Conservation (phyloP, 2,329 filamentous ascomycete species). For the Samsoniella hepiali region DNA sequence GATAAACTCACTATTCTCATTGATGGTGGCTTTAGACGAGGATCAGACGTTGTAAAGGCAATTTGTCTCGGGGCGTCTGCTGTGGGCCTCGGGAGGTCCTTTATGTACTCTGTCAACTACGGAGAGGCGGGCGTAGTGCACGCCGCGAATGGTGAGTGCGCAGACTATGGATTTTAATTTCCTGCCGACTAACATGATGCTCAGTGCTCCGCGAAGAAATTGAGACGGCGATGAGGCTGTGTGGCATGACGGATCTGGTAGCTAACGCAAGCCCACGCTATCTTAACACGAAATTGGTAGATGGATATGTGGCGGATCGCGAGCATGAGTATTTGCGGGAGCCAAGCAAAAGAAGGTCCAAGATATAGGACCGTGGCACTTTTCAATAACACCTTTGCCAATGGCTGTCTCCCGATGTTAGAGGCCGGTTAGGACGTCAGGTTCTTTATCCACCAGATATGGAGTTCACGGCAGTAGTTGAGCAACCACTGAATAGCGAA, state of each 20-base stretch:
- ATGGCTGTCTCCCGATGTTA: neutral
- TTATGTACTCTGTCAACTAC: conserved; percentile 39
- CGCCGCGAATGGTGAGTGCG: conserved; percentile 34
- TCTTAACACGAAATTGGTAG: conserved; percentile 26
- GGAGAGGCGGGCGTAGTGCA: conserved; percentile 46
- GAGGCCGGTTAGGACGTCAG: neutral
- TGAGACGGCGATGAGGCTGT: conserved; percentile 37
- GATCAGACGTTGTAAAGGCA: conserved; percentile 43
- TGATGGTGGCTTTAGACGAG: conserved; percentile 42
- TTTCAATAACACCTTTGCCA: neutral
- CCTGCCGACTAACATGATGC: neutral
- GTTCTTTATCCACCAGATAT: too few species aligned
- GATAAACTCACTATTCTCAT: conserved; percentile 36
- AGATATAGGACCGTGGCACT: neutral
- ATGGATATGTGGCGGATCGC: conserved; percentile 21
- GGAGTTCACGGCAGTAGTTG: too few species aligned
- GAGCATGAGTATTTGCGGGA: neutral
- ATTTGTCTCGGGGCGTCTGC: conserved; percentile 40
- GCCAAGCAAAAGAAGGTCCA: neutral
- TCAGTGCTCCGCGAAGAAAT: conserved; percentile 38
- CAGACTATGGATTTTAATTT: neutral
- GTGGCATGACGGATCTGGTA: conserved; percentile 25
- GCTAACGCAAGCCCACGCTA: conserved; percentile 18
- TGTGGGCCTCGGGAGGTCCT: conserved; percentile 46
- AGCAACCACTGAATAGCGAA: too few species aligned